Percentiles rank a stretch among this genome's conserved stretches.
These are phyloP conservation scores for Carex scoparia DNA, from an alignment of 176 grass and related monocot species.

Conservation along the genomic window DNA sequence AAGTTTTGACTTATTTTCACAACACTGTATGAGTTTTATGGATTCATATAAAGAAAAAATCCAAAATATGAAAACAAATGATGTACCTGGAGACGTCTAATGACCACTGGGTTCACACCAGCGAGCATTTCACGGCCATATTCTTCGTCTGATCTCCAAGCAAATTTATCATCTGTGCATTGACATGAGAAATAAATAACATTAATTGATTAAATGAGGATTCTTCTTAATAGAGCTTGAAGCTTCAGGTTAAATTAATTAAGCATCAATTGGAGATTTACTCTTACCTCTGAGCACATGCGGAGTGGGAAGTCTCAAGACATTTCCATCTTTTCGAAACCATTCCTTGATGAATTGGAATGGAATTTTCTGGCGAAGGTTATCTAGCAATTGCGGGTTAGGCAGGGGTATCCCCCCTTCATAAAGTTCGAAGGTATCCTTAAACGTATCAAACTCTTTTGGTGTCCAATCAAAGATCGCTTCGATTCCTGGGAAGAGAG, in stretches of 20 bases:
- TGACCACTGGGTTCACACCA: slow-evolving; percentile 80
- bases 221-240: too few species aligned
- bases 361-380: slow-evolving; percentile 40
- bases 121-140: slow-evolving; percentile 86
- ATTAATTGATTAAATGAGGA: background rate
- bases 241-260: too few species aligned
- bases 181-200: background rate
- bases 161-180: slow-evolving; percentile 45
- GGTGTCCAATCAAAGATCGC: slow-evolving; percentile 38
- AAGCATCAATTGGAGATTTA: background rate
- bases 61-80: background rate
- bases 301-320: slow-evolving; percentile 62
- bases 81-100: slow-evolving; percentile 56
- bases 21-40: background rate
- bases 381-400: slow-evolving; percentile 27
- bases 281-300: slow-evolving; percentile 57
- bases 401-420: slow-evolving; percentile 42
- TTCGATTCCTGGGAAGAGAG: slow-evolving; percentile 39
- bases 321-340: slow-evolving; percentile 39
- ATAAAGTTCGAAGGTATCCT: slow-evolving; percentile 69
- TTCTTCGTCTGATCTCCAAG: slow-evolving; percentile 86
- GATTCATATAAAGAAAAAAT: background rate
- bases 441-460: slow-evolving; percentile 57
- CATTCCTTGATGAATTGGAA: slow-evolving; percentile 50
- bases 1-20: background rate